Evolutionary conservation across 2,329 filamentous ascomycete genomes (phyloP), one percentile per base, ranked within the genome.

Genomic region (Venturia pyrina): DNA sequence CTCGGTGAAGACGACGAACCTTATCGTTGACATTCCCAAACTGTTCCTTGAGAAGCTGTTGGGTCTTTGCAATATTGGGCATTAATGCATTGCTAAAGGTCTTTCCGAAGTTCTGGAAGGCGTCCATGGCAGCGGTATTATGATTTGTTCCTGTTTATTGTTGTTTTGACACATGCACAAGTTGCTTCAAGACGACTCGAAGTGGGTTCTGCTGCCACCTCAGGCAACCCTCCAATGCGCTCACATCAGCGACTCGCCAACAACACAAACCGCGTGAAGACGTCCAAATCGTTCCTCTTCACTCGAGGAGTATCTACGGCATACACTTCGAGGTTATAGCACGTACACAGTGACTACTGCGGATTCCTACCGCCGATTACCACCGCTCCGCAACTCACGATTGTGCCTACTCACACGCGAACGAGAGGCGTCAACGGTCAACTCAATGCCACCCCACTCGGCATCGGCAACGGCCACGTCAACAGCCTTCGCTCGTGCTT

Each of bases 21-120:
- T 95, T 97, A 78, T 98, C 95, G 70, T 96, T 93, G 68, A 87
- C 91, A 79, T 96, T 91, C 63, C 95, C 95, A 68, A 98, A 86
- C 81, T 97, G 93, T 80, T 99, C 95, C 83, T 96, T 97, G 77
- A 96, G 91, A 82, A 93, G 96, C 82, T 99, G 95, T 78, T 96
- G 91, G 66, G 92, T 97, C 75, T 93, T 89, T 74, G 91, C 89
- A 70, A 93, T 92, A 76, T 96, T 96, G 44, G 95, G 95, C 70
- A 91, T 92, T 79, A 98, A 90, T 72, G 88, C 88, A 70, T 90
- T 89, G 75, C 92, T 93, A 74, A 90, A 82, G 78, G 84, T 89
- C 82, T 89, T 89, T 73, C 87, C 86, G 73, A 89, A 88, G 68
- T 85, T 85, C 73, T 84, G 82, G 70, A 90, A 81, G 76, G 88